Evolutionary conservation across 2,329 filamentous ascomycete genomes (phyloP).

Genomic region (Cytospora mali): DNA sequence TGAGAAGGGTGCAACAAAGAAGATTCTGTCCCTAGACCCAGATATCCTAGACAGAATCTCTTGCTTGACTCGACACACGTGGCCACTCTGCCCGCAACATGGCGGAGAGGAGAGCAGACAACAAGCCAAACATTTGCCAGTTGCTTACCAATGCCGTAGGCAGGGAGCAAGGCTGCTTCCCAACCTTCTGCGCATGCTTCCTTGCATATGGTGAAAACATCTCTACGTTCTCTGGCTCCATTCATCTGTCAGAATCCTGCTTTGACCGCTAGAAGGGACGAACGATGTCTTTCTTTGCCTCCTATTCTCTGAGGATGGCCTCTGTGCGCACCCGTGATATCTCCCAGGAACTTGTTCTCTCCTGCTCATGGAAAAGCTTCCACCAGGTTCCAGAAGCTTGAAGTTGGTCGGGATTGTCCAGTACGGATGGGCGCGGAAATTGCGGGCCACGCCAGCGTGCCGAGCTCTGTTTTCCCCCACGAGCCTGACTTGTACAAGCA

Average conservation of each 20-base stretch:
- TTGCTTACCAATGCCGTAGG: constrained; percentile 7
- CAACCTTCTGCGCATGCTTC: constrained; percentile 28
- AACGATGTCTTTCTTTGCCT: constrained; percentile 24
- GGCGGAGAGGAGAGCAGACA: constrained; percentile 22
- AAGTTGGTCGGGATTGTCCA: constrained; percentile 31
- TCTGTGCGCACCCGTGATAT: constrained; percentile 40
- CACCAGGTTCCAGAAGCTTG: constrained; percentile 44
- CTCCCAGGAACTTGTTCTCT: constrained; percentile 24
- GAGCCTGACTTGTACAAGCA: constrained; percentile 44
- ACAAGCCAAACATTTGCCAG: constrained; percentile 13
- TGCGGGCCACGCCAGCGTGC: constrained; percentile 40
- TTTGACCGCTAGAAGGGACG: constrained; percentile 30
- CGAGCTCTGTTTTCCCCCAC: constrained; percentile 42
- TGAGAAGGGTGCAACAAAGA: constrained; percentile 52
- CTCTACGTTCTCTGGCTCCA: constrained; percentile 19
- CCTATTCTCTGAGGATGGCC: constrained; percentile 36
- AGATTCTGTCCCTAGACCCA: constrained; percentile 39
- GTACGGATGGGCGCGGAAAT: constrained; percentile 39
- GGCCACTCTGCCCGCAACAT: constrained; percentile 40
- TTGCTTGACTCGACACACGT: constrained; percentile 60
- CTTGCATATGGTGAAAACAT: constrained; percentile 26
- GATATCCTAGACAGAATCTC: constrained; percentile 39
- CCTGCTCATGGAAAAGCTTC: constrained; percentile 36
- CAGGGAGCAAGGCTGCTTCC: constrained; percentile 21
- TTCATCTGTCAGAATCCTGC: constrained; percentile 23